Conservation (phyloP, 306 rosid species). For the Arachis hypogaea region DNA sequence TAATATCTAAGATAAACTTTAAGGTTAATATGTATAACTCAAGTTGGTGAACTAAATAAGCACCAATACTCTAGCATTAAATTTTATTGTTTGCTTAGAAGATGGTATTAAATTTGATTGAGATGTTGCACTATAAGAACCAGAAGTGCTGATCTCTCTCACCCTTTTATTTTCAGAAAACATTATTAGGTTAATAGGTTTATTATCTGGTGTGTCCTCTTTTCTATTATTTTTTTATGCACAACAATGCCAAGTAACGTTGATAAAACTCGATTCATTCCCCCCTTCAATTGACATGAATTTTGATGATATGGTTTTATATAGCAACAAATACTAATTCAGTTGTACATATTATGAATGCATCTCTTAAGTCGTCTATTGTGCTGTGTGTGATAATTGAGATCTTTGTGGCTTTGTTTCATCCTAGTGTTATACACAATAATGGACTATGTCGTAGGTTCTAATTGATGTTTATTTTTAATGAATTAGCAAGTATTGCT, state of each 20-base stretch:
- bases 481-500: slow-evolving; percentile 61
- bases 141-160: not conserved
- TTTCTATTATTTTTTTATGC: no score
- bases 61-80: no score
- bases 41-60: no score
- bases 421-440: not conserved
- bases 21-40: no score
- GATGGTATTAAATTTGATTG: not conserved
- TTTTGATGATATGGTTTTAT: not conserved
- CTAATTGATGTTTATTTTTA: slow-evolving; percentile 8
- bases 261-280: slow-evolving; percentile 2
- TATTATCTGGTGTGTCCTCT: not conserved
- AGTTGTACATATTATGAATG: not conserved
- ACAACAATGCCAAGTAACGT: no score
- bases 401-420: not conserved
- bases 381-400: not conserved
- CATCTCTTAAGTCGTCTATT: slow-evolving; percentile 3
- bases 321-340: not conserved
- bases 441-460: not conserved
- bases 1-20: slow-evolving; percentile 20
- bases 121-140: slow-evolving; percentile 15
- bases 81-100: no score
- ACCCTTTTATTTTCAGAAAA: slow-evolving; percentile 1
- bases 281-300: slow-evolving; percentile 6
- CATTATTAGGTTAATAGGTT: not conserved